Evolutionary conservation across 441 rosid genomes (phyloP), one percentile per base, ranked within the genome.

Genomic region (California macrophylla): DNA sequence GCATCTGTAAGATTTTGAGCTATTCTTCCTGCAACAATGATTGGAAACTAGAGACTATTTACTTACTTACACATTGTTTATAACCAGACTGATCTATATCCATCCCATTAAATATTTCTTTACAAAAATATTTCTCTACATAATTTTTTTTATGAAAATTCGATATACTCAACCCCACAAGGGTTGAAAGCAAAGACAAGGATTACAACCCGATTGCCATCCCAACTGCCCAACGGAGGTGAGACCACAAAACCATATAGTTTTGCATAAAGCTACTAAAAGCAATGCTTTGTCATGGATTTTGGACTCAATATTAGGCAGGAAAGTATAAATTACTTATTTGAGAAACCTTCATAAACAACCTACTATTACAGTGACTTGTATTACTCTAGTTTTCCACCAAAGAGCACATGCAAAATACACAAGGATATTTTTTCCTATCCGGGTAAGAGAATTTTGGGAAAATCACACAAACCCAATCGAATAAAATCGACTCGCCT

Each of bases 391-490:
- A 38, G 34, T 3, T 42, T 42, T 42, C 50, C 50, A 42, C 16
- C 15, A n/a, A n/a, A 50, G n/a, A 50, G 6, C n/a, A 50, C 10
- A 50, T 50, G 23, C 24, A 52, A 8, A 52, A 52, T 52, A 52
- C 52, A 45, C 6, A 16, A 47, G 54, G 54, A 47, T n/a, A 52
- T 18, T 6, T 45, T 45, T 52, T 1, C 58, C 23, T 47, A 38
- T 38, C 45, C 45, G 45, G 13, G 45, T 38, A 38, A 52, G 62
- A 64, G 26, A 75, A 65, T 64, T 62, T 60, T 30, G 72, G 71
- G 65, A 15, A 42, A 70, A 61, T 7, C 64, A 77, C 56, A 78
- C 73, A 79, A 78, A 75, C 72, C 72, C 67, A 63, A 34, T 36
- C 32, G 65, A 54, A 72, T 66, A 15, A 13, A 45, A 45, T 6